Evolutionary conservation across 2,329 filamentous ascomycete species (phyloP), one percentile per base, ranked within the genome.

Genomic region (Fusarium musae): DNA sequence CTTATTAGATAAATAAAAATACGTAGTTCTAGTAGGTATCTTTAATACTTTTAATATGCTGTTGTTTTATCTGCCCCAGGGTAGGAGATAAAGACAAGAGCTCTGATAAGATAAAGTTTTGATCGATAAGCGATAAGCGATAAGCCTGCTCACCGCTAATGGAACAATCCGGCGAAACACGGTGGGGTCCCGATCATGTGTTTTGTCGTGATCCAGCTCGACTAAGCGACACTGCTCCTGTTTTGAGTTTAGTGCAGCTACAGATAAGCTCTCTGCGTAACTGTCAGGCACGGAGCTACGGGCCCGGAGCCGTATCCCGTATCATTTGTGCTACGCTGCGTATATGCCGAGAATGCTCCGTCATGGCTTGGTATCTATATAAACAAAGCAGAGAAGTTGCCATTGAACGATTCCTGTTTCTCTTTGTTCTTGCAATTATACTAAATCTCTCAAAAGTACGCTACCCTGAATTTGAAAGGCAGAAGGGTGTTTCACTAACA

Each of bases 111-210:
- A 3, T 2, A 11, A 0, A 4, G 4, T 1, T 1, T 5, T 8
- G 2, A 36, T 36, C 9, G 49, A 36, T 52, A 52, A n/a, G 3
- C 5, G 12, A 46, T 21, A 19, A 0, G 26, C 26, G 28, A 52
- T 37, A 37, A 37, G 12, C 6, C 19, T 21, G 13, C 9, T 53
- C 34, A 17, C 34, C 9, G 23, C 50, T 9, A 2, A 6, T 6
- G 2, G 12, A 53, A 52, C 30, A n/a, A 43, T 63, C 21, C 63
- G 63, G 63, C 17, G 17, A 47, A 65, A 26, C 5, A 11, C 40
- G 39, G 63, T 36, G 59, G 46, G 32, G 28, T 28, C 15, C 63
- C 63, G 63, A 66, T 66, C 63, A 65, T 65, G 63, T 66, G 63
- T 58, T 65, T 36, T 65, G 40, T 21, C 19, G 28, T 28, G 34